A percentile compares a stretch with the other conserved stretches of the same genome.
phyloP scores from a whole-genome alignment of 495 filamentous ascomycete species.

The Hypoxylon cercidicola region DNA sequence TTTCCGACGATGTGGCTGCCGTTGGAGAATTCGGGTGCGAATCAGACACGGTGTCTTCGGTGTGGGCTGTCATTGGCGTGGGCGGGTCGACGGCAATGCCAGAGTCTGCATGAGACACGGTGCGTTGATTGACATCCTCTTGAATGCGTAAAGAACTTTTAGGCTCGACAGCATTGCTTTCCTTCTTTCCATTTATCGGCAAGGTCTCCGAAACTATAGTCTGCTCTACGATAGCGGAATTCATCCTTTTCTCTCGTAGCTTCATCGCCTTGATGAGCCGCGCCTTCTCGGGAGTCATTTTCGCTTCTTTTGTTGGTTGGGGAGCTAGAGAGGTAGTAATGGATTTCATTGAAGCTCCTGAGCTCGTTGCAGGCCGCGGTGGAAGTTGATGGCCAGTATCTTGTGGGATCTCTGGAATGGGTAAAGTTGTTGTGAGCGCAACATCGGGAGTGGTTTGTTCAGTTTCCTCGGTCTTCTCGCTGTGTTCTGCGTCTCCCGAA shows the following conservation, averaged over 20 bases:
- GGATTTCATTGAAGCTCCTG: conserved; percentile 61
- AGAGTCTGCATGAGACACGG: conserved; percentile 52
- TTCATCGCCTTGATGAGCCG: conserved; percentile 94
- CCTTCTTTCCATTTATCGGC: conserved; percentile 26
- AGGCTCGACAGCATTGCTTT: conserved; percentile 37
- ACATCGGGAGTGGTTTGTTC: conserved; percentile 41
- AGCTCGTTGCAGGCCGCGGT: conserved; percentile 60
- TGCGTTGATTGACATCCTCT: conserved; percentile 30
- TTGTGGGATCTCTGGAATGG: conserved; percentile 43
- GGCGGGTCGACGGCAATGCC: conserved; percentile 51
- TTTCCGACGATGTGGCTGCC: conserved; percentile 56
- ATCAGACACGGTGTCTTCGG: conserved; percentile 56
- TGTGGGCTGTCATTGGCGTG: conserved; percentile 38
- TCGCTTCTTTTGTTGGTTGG: conserved; percentile 59
- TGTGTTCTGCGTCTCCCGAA: conserved; percentile 37
- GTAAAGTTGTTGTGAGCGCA: conserved; percentile 21
- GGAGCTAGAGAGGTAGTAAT: conserved; percentile 50
- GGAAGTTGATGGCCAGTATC: conserved; percentile 50
- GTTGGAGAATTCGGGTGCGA: conserved; percentile 62
- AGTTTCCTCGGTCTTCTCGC: conserved; percentile 43
- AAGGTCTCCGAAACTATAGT: conserved; percentile 11
- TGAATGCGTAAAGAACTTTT: conserved; percentile 26
- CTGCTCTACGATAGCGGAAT: conserved; percentile 35
- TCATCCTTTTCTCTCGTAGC: conserved; percentile 80
- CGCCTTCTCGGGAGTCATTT: conserved; percentile 88